Conservation (phyloP, 1,139 yeast genomes). For the Saccharomycopsis crataegensis region DNA sequence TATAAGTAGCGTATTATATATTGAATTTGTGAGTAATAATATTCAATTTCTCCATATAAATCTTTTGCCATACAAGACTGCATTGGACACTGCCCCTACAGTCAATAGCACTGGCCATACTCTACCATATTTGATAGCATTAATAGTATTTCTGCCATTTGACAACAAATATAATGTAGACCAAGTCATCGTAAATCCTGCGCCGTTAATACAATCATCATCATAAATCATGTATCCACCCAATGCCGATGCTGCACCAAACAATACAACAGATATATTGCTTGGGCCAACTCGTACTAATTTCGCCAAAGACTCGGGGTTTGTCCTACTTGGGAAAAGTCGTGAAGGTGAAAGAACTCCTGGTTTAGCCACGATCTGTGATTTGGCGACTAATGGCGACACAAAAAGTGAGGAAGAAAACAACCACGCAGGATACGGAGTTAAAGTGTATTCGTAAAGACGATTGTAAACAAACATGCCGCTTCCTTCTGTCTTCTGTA, state of each 20-base stretch:
- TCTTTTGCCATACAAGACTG: conserved; percentile 60
- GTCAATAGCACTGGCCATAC: conserved; percentile 58
- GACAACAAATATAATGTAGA: conserved; percentile 67
- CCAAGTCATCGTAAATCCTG: conserved; percentile 90
- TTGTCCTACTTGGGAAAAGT: neutral
- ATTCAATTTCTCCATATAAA: conserved; percentile 30
- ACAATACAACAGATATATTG: conserved; percentile 39
- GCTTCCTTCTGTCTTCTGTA: neutral
- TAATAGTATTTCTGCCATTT: conserved; percentile 58
- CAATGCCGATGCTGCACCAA: conserved; percentile 64
- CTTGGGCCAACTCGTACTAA: conserved; percentile 35
- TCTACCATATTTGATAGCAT: conserved; percentile 35
- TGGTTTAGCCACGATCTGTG: conserved; percentile 16
- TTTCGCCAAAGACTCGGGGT: conserved; percentile 6
- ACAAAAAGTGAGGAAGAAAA: conserved; percentile 36
- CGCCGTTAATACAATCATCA: conserved; percentile 74
- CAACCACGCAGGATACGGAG: conserved; percentile 50
- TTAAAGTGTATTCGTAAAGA: conserved; percentile 31
- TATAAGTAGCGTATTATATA: neutral
- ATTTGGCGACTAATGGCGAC: conserved; percentile 37
- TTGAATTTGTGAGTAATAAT: neutral
- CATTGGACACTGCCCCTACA: conserved; percentile 53
- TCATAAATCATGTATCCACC: conserved; percentile 82
- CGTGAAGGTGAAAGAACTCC: neutral
- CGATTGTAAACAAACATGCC: conserved; percentile 18